phyloP scores from a whole-genome alignment of 2,329 filamentous ascomycete genomes.

The Knufia fluminis region DNA sequence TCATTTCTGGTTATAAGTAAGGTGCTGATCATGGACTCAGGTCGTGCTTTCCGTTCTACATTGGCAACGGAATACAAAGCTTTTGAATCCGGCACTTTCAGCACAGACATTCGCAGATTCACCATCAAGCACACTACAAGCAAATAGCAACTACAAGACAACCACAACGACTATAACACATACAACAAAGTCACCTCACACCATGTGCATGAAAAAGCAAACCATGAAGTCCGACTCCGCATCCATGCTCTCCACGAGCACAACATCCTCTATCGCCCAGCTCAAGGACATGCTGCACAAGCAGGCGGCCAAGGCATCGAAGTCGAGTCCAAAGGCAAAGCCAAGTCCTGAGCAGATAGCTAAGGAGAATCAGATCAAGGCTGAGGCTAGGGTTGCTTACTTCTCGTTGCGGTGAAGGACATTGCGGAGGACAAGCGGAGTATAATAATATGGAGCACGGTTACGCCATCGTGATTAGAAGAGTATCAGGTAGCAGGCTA shows the following conservation, averaged over 20 bases:
- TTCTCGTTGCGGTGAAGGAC: constrained; percentile 13
- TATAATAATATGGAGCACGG: neutral
- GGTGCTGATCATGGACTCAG: neutral
- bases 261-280: constrained; percentile 18
- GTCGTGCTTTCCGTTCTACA: neutral
- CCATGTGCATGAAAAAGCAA: neutral
- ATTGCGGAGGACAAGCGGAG: neutral
- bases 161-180: neutral
- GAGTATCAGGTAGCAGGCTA: too few relatives aligned
- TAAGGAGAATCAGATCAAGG: constrained; percentile 9
- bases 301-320: constrained; percentile 10
- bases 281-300: constrained; percentile 19
- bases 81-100: too few relatives aligned
- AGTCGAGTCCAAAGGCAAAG: constrained; percentile 8
- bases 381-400: constrained; percentile 14
- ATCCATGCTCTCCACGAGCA: constrained; percentile 17
- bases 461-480: too few relatives aligned
- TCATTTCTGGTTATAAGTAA: neutral
- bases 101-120: too few relatives aligned
- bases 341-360: constrained; percentile 10
- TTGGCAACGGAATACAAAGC: too few relatives aligned
- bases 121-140: too few relatives aligned
- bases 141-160: too few relatives aligned
- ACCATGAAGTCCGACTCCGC: constrained; percentile 13
- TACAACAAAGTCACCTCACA: neutral